Conservation (phyloP, 768 basidiomycete species). For the Suillus variegatus region DNA sequence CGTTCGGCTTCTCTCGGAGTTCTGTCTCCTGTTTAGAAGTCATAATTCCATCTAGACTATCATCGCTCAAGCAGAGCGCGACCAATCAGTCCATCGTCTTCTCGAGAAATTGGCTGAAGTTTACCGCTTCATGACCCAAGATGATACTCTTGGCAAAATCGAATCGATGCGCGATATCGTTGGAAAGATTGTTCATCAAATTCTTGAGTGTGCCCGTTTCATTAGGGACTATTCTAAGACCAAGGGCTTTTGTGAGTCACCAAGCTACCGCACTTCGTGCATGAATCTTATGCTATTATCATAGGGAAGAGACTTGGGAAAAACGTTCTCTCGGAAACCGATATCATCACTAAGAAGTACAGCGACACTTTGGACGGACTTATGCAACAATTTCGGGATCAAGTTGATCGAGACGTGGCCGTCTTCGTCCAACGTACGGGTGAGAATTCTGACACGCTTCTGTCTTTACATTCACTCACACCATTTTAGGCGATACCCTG, state of each 20-base stretch:
- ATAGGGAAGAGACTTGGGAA: constrained; percentile 1
- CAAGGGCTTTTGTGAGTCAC: constrained; percentile 18
- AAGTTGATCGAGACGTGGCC: background rate
- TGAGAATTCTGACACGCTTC: background rate
- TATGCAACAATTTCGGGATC: background rate
- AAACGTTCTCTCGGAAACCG: background rate
- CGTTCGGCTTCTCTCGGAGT: too few relatives aligned
- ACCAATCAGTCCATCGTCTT: background rate
- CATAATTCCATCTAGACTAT: background rate
- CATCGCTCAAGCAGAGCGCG: constrained; percentile 8
- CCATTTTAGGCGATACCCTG: background rate
- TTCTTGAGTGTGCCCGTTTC: constrained; percentile 29
- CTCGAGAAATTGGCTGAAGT: background rate
- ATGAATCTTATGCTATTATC: background rate
- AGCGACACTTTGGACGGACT: background rate
- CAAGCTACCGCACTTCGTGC: background rate
- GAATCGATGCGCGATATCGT: background rate
- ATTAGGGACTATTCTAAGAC: constrained; percentile 26
- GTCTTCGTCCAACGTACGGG: background rate
- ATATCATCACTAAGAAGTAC: background rate
- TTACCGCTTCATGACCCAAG: constrained; percentile 1
- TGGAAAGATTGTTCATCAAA: constrained; percentile 17
- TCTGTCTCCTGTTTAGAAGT: background rate
- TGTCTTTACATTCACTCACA: background rate
- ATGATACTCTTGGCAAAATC: background rate